Evolutionary conservation across 116 monocot species (phyloP), one percentile per base, ranked within the genome.

Genomic region (Papilionanthe hybrid): DNA sequence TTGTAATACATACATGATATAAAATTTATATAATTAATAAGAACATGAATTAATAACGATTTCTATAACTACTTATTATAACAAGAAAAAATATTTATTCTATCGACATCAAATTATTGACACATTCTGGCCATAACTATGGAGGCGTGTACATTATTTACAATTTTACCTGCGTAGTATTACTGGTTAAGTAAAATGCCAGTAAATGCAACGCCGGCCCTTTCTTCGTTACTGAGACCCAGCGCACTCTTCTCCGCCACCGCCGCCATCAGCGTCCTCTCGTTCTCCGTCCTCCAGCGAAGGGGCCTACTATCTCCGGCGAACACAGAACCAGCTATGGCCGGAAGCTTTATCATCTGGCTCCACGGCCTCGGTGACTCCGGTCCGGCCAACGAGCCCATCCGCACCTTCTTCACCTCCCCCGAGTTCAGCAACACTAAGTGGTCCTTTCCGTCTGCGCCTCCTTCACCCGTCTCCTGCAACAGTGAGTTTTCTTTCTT

Each of bases 281-380:
- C 68, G 78, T 20, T 67, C 47, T 65, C 56, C 19, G 12, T 83
- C 66, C 27, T 81, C 47, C 74, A 32, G 55, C 80, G 60, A 6
- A 17, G 17, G 3, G 12, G 27, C 50, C 28, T 30, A 42, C 55
- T 15, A 12, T 18, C 0, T 63, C 58, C 60, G 68, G 41, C 37
- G 8, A 42, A 66, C 55, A 67, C 53, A 19, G 10, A 28, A 28
- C 9, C 42, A 27, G 47, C 58, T 20, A 57, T 49, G 41, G 42
- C 85, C 28, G 81, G 90, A 7, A 90, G 84, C 79, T 96, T 96
- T 80, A 75, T 96, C 5, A 78, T 93, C 20, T 93, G 93, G 96
- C 90, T 96, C 22, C 96, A 96, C 77, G 96, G 96, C 5, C 77
- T 96, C 56, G 96, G 93, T 45, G 96, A 95, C 81, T 93, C 93